Base-by-base conservation (phyloP, 495 filamentous ascomycete species). In the Talaromyces trachyspermus region DNA sequence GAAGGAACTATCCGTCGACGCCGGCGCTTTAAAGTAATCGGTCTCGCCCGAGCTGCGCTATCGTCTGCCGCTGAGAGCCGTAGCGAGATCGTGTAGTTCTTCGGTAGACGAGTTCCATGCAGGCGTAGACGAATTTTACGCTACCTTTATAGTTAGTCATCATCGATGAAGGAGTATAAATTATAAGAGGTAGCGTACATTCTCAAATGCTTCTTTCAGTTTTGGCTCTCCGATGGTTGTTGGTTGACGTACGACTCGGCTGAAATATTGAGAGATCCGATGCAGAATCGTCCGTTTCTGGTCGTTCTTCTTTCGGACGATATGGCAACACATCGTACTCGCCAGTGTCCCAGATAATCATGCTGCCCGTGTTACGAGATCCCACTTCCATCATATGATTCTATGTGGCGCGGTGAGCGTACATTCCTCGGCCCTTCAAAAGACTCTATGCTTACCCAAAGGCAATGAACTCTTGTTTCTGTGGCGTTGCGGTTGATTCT, bases 321-420 rank as follows among this genome's bases (percentile, higher is more conserved):
- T 70, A 65, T 2, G 77, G 71, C 3, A 86, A 64, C 19, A 85
- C 53, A 42, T 70, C 65, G 53, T 85, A 85, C 46, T 80, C 79
- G 6, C 81, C 82, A 1, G 79, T 84, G 48, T 86, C 82, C 82
- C 81, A 86, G 27, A 86, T 81, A 11, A 86, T 71, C 12, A 86
- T 64, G 12, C 77, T 83, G 2, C 82, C 82, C 0, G 79, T 83
- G 10, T 63, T 62, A 9, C 51, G 39, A 2, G 76, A 80, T 5
- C 77, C 81, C 0, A 78, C 81, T 54, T 86, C 82, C 37, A 83
- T 76, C 5, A 85, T 72, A 58, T 86, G 79, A 48, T 83, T 85
- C 78, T 84, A 46, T 5, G 10, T 42, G 12, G n/a, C 12, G 10
- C 5, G 4, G 22, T 49, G n/a, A 42, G 27, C 17, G 9, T 17